phyloP scores from a whole-genome alignment of 129 eudicot genomes.

The Escallonia herrerae region DNA sequence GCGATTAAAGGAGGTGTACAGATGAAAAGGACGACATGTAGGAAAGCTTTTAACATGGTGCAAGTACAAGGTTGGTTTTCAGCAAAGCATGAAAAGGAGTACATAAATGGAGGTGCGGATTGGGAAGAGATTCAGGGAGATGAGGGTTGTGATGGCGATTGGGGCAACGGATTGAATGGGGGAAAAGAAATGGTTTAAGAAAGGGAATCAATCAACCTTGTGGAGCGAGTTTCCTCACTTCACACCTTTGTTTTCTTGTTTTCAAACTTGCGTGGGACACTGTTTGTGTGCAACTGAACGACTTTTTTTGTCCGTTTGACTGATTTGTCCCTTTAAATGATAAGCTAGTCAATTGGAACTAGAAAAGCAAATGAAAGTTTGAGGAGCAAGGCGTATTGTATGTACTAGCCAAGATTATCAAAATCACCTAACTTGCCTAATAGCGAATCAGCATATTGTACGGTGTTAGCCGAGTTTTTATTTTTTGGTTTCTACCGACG shows the following conservation, averaged over 20 bases:
- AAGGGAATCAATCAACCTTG: not conserved
- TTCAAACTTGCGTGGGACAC: not conserved
- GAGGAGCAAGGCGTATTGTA: too few species aligned
- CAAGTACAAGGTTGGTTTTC: too few species aligned
- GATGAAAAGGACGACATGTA: not conserved
- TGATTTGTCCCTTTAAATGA: not conserved
- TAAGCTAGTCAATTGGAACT: not conserved
- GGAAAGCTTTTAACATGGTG: too few species aligned
- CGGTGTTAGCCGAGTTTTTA: too few species aligned
- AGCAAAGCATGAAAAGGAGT: too few species aligned
- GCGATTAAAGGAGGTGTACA: conserved; percentile 4
- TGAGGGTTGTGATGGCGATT: not conserved
- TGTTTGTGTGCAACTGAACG: not conserved
- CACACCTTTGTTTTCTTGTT: not conserved
- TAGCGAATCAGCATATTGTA: too few species aligned
- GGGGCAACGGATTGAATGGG: not conserved
- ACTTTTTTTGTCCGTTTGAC: not conserved
- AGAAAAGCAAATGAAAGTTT: too few species aligned
- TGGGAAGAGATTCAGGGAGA: not conserved
- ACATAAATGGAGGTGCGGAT: not conserved
- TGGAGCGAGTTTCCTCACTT: not conserved
- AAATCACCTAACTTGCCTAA: too few species aligned
- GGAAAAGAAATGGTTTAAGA: not conserved
- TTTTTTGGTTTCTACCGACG: too few species aligned
- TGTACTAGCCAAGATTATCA: too few species aligned